Conservation (phyloP, 192 early-diverging fungal species). For the Kappamyces sp. region DNA sequence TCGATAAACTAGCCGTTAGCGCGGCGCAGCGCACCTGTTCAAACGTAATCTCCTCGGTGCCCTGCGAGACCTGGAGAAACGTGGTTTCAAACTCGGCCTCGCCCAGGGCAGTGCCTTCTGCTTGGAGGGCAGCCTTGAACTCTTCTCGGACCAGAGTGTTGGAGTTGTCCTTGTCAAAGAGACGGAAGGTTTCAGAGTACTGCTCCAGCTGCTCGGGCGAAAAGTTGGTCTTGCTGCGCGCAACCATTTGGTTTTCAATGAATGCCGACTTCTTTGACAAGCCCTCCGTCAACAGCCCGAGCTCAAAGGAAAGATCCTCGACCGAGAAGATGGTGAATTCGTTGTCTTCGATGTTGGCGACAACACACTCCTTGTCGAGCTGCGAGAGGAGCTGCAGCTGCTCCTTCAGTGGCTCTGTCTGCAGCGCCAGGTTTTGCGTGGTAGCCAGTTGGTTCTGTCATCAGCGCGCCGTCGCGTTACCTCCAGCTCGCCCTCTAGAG, state of each 20-base stretch:
- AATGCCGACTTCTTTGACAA: constrained; percentile 55
- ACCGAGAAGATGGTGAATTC: constrained; percentile 88
- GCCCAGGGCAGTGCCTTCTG: constrained; percentile 39
- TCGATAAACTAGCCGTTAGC: constrained; percentile 61
- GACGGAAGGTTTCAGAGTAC: constrained; percentile 68
- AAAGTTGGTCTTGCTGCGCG: constrained; percentile 86
- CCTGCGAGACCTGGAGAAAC: constrained; percentile 60
- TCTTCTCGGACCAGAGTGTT: constrained; percentile 72
- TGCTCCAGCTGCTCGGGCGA: constrained; percentile 90
- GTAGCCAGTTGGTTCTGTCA: constrained; percentile 53
- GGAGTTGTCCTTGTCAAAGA: constrained; percentile 82
- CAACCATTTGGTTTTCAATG: constrained; percentile 94
- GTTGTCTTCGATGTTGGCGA: constrained; percentile 88
- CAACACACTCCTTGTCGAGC: constrained; percentile 56
- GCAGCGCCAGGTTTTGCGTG: constrained; percentile 52
- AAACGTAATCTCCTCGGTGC: constrained; percentile 66
- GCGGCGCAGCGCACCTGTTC: constrained; percentile 56
- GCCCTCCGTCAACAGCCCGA: constrained; percentile 69
- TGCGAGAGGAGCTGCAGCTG: constrained; percentile 16
- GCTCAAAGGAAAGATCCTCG: constrained; percentile 85
- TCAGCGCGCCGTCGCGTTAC: constrained; percentile 30
- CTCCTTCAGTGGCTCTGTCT: constrained; percentile 28
- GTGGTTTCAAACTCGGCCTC: constrained; percentile 67
- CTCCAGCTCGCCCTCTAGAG: constrained; percentile 74
- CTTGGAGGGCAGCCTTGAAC: constrained; percentile 76